Percentiles rank a stretch among this genome's conserved stretches.
Evolutionary conservation across 1,284 basidiomycete species (phyloP).

Genomic region (Wolfiporia cocos): DNA sequence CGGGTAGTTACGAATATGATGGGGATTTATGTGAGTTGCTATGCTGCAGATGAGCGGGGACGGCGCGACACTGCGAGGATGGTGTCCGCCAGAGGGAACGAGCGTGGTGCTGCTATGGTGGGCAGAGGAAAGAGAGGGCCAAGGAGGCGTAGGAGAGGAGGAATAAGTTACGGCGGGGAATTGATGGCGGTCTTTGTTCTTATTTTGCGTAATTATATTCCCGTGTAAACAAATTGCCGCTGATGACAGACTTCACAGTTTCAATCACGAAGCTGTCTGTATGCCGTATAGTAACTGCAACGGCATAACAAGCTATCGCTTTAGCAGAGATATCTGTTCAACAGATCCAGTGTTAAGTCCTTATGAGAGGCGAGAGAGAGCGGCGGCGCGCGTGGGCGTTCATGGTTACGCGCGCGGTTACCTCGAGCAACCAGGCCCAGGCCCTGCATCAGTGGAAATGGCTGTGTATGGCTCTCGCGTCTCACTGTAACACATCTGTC

Average conservation of each 20-base stretch:
- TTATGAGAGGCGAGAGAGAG: too few species aligned
- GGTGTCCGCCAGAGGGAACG: constrained; percentile 17
- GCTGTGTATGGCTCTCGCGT: too few species aligned
- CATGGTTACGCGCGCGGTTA: too few species aligned
- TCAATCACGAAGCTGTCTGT: not conserved
- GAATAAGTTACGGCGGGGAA: constrained; percentile 9
- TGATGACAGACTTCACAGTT: not conserved
- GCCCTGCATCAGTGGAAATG: too few species aligned
- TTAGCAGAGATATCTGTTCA: too few species aligned
- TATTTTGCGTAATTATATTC: constrained; percentile 11
- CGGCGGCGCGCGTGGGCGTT: too few species aligned
- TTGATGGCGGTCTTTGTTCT: constrained; percentile 9
- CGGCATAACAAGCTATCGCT: too few species aligned
- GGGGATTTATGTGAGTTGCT: constrained; percentile 1
- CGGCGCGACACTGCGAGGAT: constrained; percentile 15
- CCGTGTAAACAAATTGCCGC: not conserved
- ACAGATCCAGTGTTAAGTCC: too few species aligned
- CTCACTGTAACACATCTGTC: too few species aligned
- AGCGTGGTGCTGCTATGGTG: constrained; percentile 23
- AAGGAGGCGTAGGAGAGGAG: constrained; percentile 9
- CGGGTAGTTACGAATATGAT: constrained; percentile 5
- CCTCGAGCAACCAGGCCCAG: too few species aligned
- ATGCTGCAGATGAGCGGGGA: constrained; percentile 20
- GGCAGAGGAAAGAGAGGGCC: constrained; percentile 12
- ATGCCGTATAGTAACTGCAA: too few species aligned